Evolutionary conservation across 208 protist species (phyloP).

Genomic region (Leishmania mexicana): DNA sequence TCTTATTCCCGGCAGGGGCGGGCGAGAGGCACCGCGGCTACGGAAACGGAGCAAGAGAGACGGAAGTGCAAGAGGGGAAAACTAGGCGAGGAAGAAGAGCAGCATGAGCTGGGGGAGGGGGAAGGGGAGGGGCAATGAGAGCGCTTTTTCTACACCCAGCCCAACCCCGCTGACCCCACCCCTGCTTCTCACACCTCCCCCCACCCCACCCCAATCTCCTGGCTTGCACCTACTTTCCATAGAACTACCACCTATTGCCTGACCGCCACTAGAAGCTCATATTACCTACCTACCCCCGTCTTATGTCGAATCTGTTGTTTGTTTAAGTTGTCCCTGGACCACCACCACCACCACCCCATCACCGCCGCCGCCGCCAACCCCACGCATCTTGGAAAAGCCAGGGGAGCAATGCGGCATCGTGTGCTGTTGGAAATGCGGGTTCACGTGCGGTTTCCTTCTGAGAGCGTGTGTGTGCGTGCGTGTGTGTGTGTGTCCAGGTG

Average conservation of each 20-base stretch:
- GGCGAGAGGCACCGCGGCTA: neutral
- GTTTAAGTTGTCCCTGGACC: neutral
- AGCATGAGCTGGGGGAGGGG: neutral
- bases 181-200: neutral
- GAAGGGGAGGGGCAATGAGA: neutral
- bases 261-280: neutral
- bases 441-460: neutral
- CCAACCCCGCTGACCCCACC: neutral
- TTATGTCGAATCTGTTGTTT: neutral
- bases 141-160: neutral
- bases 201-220: neutral
- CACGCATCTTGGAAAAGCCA: neutral
- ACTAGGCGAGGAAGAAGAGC: neutral
- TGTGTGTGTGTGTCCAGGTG: neutral
- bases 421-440: neutral
- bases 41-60: neutral
- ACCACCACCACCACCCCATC: neutral
- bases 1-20: neutral
- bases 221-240: neutral
- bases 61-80: neutral
- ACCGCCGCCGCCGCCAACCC: neutral
- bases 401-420: neutral
- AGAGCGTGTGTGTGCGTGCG: neutral
- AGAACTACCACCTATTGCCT: neutral
- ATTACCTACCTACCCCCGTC: neutral